These are phyloP conservation scores for Pleurotus tuoliensis DNA, from an alignment of 768 basidiomycete genomes.

Conservation along the genomic window DNA sequence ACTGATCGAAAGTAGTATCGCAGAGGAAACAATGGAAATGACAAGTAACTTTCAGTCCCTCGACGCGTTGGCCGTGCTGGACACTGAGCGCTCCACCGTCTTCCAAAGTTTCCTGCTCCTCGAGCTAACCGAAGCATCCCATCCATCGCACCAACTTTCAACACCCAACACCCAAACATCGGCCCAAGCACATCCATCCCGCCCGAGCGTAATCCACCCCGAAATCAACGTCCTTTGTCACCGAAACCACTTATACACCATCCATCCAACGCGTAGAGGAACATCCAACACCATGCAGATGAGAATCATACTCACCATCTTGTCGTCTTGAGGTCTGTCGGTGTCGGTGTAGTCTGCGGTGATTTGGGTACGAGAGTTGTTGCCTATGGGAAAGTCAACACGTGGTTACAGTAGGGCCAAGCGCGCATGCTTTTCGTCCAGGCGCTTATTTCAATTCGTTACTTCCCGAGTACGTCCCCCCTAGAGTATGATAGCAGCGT, in stretches of 20 bases:
- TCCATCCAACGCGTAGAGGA: not conserved
- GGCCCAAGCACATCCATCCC: slow-evolving; percentile 1
- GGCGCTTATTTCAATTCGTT: too few relatives aligned
- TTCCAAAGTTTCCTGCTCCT: not conserved
- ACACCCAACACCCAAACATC: slow-evolving; percentile 6
- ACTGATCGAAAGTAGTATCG: too few relatives aligned
- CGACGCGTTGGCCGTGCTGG: too few relatives aligned
- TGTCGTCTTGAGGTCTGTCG: slow-evolving; percentile 13
- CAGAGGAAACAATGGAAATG: not conserved
- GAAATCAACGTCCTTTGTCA: slow-evolving; percentile 36
- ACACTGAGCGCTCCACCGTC: too few relatives aligned
- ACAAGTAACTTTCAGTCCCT: too few relatives aligned
- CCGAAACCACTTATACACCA: slow-evolving; percentile 10
- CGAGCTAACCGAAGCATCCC: slow-evolving; percentile 21
- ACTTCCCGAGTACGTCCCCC: too few relatives aligned
- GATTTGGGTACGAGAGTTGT: slow-evolving; percentile 10
- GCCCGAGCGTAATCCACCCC: slow-evolving; percentile 36
- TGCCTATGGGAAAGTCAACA: slow-evolving; percentile 17
- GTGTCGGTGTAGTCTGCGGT: slow-evolving; percentile 15
- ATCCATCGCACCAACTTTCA: slow-evolving; percentile 16
- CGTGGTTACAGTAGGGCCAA: slow-evolving; percentile 4
- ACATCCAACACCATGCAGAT: not conserved
- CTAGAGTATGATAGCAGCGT: too few relatives aligned
- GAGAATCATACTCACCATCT: slow-evolving; percentile 9
- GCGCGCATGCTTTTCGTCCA: not conserved